These are phyloP conservation scores for Diatrype stigma DNA, from an alignment of 2,329 filamentous ascomycete genomes.

Conservation along the genomic window DNA sequence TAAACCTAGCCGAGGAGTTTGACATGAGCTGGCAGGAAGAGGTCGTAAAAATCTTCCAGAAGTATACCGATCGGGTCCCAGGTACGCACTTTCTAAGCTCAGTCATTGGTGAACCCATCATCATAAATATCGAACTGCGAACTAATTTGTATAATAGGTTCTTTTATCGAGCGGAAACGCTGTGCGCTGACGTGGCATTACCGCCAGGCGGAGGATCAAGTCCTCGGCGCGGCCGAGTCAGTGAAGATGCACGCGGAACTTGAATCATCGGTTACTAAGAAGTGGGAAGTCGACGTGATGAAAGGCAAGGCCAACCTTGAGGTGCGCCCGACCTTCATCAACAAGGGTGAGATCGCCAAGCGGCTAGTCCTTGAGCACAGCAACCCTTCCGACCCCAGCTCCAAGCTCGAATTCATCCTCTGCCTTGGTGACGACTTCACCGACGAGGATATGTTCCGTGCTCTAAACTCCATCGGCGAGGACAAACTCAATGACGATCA, in stretches of 20 bases:
- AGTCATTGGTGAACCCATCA: background rate
- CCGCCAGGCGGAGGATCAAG: conserved; percentile 74
- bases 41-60: conserved; percentile 78
- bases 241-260: conserved; percentile 78
- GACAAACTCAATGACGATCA: conserved; percentile 56
- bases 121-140: background rate
- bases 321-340: conserved; percentile 93
- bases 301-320: conserved; percentile 94
- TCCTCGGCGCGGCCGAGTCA: conserved; percentile 76
- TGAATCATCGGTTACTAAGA: conserved; percentile 68
- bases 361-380: conserved; percentile 73
- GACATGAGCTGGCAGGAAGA: conserved; percentile 93
- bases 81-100: conserved; percentile 47
- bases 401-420: conserved; percentile 73
- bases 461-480: conserved; percentile 58
- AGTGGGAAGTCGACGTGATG: conserved; percentile 95
- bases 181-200: conserved; percentile 98
- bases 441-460: conserved; percentile 94
- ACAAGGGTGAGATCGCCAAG: conserved; percentile 94
- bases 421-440: conserved; percentile 96
- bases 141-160: conserved; percentile 47
- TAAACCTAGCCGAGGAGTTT: conserved; percentile 79
- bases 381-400: conserved; percentile 23
- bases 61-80: conserved; percentile 81
- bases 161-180: conserved; percentile 90